Conservation (phyloP, 1,139 yeast genomes). For the Suhomyces panamericanus region DNA sequence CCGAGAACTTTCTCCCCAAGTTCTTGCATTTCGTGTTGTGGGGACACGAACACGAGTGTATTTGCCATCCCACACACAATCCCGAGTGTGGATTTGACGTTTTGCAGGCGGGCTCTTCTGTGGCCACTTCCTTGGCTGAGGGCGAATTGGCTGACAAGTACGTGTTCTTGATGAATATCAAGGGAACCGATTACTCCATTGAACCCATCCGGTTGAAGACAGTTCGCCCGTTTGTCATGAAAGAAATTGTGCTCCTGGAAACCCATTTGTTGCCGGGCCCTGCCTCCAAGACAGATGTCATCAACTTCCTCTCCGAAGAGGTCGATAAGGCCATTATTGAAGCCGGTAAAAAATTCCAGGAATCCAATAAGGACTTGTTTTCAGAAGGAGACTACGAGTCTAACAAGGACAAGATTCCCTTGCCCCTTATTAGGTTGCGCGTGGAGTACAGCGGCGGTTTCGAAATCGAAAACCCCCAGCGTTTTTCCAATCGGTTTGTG, state of each 20-base stretch:
- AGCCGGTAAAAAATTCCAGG: slow-evolving; percentile 56
- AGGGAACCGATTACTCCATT: slow-evolving; percentile 57
- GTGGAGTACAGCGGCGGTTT: slow-evolving; percentile 91
- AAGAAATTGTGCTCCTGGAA: slow-evolving; percentile 55
- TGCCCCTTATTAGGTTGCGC: slow-evolving; percentile 77
- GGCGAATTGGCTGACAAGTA: slow-evolving; percentile 80
- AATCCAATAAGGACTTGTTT: slow-evolving; percentile 32
- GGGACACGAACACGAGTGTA: slow-evolving; percentile 99
- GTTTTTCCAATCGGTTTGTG: slow-evolving; percentile 87
- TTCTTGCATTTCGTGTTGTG: slow-evolving; percentile 82
- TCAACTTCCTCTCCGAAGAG: slow-evolving; percentile 56
- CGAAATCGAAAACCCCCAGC: slow-evolving; percentile 85
- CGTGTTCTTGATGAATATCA: slow-evolving; percentile 68
- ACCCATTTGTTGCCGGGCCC: slow-evolving; percentile 61
- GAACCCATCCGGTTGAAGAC: slow-evolving; percentile 69
- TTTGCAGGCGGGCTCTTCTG: slow-evolving; percentile 91
- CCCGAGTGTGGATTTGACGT: slow-evolving; percentile 72
- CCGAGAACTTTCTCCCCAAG: slow-evolving; percentile 79
- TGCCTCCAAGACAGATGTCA: slow-evolving; percentile 62
- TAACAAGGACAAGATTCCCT: slow-evolving; percentile 37
- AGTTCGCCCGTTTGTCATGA: slow-evolving; percentile 81
- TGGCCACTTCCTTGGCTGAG: slow-evolving; percentile 86
- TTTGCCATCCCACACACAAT: slow-evolving; percentile 67
- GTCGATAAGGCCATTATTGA: slow-evolving; percentile 66
- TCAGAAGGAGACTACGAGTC: slow-evolving; percentile 19